phyloP scores from a whole-genome alignment of 2,329 filamentous ascomycete genomes.

The Aspergillus vadensis region DNA sequence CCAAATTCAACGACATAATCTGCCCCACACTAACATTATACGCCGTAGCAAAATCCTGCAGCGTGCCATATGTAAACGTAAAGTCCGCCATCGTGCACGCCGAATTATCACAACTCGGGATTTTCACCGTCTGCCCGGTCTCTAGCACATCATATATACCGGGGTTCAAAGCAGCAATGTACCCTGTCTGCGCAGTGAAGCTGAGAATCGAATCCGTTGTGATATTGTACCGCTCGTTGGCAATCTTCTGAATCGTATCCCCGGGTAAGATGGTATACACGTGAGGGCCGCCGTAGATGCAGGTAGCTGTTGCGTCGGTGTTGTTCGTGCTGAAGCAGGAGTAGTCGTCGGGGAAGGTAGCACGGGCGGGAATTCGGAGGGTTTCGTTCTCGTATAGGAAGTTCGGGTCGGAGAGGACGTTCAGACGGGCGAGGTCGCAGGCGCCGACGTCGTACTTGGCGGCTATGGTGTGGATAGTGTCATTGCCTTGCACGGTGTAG shows the following conservation, averaged over 20 bases:
- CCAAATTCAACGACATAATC: background rate
- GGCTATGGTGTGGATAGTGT: background rate
- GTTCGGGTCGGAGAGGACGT: background rate
- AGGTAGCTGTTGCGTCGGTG: background rate
- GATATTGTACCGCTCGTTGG: background rate
- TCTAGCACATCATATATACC: background rate
- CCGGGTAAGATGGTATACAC: background rate
- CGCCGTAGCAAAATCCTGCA: background rate
- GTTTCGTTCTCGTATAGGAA: background rate
- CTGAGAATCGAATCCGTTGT: background rate
- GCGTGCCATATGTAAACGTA: background rate
- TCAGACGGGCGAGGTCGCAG: background rate
- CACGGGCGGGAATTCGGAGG: background rate
- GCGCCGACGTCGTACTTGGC: background rate
- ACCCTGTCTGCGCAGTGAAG: background rate
- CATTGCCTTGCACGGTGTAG: background rate
- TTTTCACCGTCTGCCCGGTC: background rate
- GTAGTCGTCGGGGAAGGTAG: background rate
- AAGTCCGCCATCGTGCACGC: background rate
- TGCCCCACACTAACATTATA: background rate
- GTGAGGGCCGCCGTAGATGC: background rate
- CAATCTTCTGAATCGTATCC: background rate
- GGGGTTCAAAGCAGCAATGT: background rate
- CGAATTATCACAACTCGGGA: background rate
- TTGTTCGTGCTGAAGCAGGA: background rate